phyloP scores from a whole-genome alignment of 305 asterid genomes.

The Rubia balearica region DNA sequence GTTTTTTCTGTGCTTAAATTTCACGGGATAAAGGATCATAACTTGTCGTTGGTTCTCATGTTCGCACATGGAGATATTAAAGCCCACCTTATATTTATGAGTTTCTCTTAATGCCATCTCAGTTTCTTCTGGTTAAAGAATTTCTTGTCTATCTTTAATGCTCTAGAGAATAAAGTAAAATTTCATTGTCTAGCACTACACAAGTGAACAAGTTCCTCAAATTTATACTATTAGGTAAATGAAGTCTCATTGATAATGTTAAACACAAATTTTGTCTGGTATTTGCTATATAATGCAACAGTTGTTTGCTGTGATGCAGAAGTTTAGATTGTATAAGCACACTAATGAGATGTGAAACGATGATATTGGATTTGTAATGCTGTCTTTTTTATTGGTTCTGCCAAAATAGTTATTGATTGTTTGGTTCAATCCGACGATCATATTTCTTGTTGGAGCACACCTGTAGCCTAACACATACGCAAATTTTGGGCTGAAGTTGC shows the following conservation, averaged over 20 bases:
- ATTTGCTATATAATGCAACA: not conserved
- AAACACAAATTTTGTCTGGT: not conserved
- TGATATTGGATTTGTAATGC: not conserved
- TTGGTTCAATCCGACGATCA: not conserved
- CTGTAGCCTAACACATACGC: not conserved
- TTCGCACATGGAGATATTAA: not conserved
- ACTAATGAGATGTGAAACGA: not conserved
- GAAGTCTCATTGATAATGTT: not conserved
- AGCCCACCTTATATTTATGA: not conserved
- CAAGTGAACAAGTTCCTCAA: not conserved
- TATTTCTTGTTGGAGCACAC: not conserved
- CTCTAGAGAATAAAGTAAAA: not conserved
- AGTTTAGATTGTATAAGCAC: not conserved
- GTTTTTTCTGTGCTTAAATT: not conserved
- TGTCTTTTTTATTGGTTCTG: not conserved
- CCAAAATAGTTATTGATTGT: not conserved
- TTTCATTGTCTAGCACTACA: no score
- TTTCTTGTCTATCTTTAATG: not conserved
- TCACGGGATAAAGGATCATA: no score
- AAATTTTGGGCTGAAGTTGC: not conserved
- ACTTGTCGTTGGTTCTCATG: not conserved
- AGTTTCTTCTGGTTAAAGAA: not conserved
- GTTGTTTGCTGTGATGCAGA: not conserved
- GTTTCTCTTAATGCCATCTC: not conserved
- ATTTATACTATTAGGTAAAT: not conserved